A percentile compares a stretch with the other conserved stretches of the same genome.
phyloP scores from a whole-genome alignment of 805 yeast genomes.

The Pichia heedii region DNA sequence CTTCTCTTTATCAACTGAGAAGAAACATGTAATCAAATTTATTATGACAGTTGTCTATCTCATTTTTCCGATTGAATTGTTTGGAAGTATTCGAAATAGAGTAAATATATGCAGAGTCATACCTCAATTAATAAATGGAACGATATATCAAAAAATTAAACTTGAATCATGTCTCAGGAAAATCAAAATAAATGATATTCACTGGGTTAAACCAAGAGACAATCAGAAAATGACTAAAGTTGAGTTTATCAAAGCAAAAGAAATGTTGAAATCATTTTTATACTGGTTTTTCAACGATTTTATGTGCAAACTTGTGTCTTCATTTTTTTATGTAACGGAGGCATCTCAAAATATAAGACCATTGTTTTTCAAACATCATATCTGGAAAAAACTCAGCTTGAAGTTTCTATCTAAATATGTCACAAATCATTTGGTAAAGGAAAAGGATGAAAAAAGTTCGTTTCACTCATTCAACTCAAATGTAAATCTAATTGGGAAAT shows the following conservation, averaged over 20 bases:
- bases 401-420: conserved; percentile 38
- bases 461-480: conserved; percentile 15
- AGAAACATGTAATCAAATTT: conserved; percentile 33
- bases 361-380: conserved; percentile 45
- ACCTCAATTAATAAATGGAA: conserved; percentile 29
- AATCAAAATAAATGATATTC: conserved; percentile 36
- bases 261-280: conserved; percentile 34
- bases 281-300: conserved; percentile 49
- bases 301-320: conserved; percentile 37
- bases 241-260: conserved; percentile 32
- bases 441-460: conserved; percentile 10
- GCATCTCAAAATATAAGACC: conserved; percentile 32
- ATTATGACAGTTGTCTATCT: conserved; percentile 34
- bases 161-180: conserved; percentile 26
- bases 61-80: conserved; percentile 40
- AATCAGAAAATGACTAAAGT: conserved; percentile 28
- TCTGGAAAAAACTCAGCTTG: conserved; percentile 42
- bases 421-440: conserved; percentile 26
- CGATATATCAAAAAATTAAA: conserved; percentile 29
- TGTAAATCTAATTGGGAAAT: conserved; percentile 29
- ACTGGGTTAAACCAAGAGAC: conserved; percentile 42
- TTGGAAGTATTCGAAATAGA: conserved; percentile 48
- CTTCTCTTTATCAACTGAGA: conserved; percentile 26
- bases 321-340: conserved; percentile 64
- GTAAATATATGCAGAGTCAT: conserved; percentile 30